Percentiles rank a stretch among this genome's conserved stretches.
Evolutionary conservation across 108 stramenopile genomes (phyloP).

Genomic region (Asterionellopsis glacialis): DNA sequence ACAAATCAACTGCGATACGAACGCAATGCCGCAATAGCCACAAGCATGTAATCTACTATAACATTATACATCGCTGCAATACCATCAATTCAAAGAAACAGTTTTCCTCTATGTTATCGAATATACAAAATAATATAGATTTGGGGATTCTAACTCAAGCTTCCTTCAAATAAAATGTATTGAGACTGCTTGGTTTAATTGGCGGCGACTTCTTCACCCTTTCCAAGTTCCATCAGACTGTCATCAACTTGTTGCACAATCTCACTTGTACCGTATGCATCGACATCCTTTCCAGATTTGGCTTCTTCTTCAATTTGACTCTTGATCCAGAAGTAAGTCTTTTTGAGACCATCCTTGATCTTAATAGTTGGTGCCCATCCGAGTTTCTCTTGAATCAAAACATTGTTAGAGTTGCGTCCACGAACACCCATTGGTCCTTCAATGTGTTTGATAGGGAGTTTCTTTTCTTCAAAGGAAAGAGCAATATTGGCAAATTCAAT

Average conservation of each 20-base stretch:
- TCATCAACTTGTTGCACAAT: constrained; percentile 93
- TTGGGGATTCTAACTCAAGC: too few species aligned
- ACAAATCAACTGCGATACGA: constrained; percentile 43
- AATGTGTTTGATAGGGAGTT: constrained; percentile 95
- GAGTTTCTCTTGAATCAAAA: constrained; percentile 88
- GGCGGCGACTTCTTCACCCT: constrained; percentile 51
- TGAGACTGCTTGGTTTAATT: too few species aligned
- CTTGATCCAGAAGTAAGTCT: constrained; percentile 97
- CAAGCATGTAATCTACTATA: neutral
- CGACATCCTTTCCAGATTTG: constrained; percentile 46
- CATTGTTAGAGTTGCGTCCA: constrained; percentile 97
- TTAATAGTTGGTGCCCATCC: constrained; percentile 93
- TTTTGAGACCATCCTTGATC: constrained; percentile 82
- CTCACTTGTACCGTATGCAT: constrained; percentile 69
- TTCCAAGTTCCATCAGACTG: constrained; percentile 76
- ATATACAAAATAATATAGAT: too few species aligned
- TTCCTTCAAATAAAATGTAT: too few species aligned
- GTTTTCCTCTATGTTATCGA: too few species aligned
- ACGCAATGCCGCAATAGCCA: constrained; percentile 34
- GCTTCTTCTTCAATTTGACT: constrained; percentile 82
- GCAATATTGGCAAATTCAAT: constrained; percentile 94
- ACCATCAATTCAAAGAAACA: too few species aligned
- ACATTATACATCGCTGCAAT: too few species aligned
- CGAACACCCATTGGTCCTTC: constrained; percentile 98
- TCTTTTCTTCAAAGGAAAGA: constrained; percentile 83